Evolutionary conservation across 768 basidiomycete species (phyloP).

Genomic region (Auricularia sp.): DNA sequence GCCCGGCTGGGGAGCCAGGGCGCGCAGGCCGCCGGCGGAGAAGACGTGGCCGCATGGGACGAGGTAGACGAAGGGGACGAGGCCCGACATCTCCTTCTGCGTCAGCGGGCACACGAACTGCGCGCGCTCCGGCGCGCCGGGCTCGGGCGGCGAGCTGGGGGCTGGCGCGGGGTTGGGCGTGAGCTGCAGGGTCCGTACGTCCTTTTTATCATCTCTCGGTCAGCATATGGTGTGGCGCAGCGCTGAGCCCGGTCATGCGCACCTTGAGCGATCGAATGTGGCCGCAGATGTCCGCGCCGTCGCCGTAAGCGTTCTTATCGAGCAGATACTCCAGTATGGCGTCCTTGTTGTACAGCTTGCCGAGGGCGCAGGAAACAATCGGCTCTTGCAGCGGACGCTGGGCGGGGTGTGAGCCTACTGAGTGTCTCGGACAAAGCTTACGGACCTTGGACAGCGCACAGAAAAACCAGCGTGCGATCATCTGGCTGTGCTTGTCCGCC

Average conservation of each 20-base stretch:
- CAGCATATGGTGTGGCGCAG: background rate
- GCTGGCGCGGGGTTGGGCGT: slow-evolving; percentile 56
- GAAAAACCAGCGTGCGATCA: slow-evolving; percentile 80
- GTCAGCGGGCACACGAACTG: slow-evolving; percentile 88
- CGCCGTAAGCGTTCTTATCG: slow-evolving; percentile 75
- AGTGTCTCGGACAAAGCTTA: slow-evolving; percentile 12
- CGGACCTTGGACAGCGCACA: slow-evolving; percentile 89
- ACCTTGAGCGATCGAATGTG: slow-evolving; percentile 89
- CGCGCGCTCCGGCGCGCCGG: slow-evolving; percentile 37
- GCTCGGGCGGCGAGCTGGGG: slow-evolving; percentile 25
- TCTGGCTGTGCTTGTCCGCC: slow-evolving; percentile 85
- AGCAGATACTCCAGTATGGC: slow-evolving; percentile 84
- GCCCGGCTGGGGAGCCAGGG: slow-evolving; percentile 35
- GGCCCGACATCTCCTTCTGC: slow-evolving; percentile 90
- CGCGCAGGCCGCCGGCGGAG: slow-evolving; percentile 72
- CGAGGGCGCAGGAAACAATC: slow-evolving; percentile 82
- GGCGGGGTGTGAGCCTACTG: background rate
- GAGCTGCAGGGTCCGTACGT: slow-evolving; percentile 75
- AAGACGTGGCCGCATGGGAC: slow-evolving; percentile 85
- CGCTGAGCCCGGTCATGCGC: slow-evolving; percentile 14
- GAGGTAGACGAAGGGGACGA: slow-evolving; percentile 80
- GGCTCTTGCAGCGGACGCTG: slow-evolving; percentile 82
- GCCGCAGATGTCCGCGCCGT: slow-evolving; percentile 86
- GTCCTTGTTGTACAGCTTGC: slow-evolving; percentile 95
- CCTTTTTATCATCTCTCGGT: slow-evolving; percentile 34